Evolutionary conservation across 83 land plant species (phyloP).

Genomic region (Diphasiastrum complanatum): DNA sequence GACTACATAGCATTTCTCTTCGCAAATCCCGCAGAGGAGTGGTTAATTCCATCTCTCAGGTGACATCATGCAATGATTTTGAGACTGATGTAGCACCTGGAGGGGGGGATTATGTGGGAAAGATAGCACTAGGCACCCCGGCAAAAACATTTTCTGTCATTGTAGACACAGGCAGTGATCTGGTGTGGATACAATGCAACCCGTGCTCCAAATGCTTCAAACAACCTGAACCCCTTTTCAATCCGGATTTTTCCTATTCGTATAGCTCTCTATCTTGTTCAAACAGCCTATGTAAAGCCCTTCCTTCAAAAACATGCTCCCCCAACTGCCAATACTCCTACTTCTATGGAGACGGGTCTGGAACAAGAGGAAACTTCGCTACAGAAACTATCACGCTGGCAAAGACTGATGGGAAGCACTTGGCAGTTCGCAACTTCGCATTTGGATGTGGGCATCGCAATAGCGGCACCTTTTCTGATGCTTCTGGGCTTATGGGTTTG

Average conservation of each 20-base stretch:
- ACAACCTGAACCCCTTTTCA: neutral
- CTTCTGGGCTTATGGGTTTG: slow-evolving; percentile 6
- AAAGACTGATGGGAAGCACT: neutral
- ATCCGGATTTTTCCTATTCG: neutral
- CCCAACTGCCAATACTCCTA: slow-evolving; percentile 4
- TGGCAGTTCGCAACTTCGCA: neutral
- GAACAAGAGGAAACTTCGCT: neutral
- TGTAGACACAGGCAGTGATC: slow-evolving; percentile 10
- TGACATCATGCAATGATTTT: too few relatives aligned
- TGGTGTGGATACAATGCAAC: slow-evolving; percentile 6
- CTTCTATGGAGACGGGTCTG: slow-evolving; percentile 6
- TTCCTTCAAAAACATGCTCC: neutral
- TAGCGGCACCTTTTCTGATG: slow-evolving; percentile 2
- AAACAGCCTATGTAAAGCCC: neutral
- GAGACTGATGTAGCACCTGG: too few relatives aligned
- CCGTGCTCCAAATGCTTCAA: slow-evolving; percentile 2
- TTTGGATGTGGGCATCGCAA: slow-evolving; percentile 5
- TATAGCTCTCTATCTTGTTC: neutral
- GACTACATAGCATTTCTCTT: too few relatives aligned
- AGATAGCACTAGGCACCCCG: slow-evolving; percentile 2
- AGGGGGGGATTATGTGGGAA: slow-evolving; percentile 6
- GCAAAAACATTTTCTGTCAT: neutral
- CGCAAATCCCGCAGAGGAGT: too few relatives aligned
- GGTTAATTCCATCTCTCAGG: too few relatives aligned
- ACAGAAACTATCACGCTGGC: neutral